These are phyloP conservation scores for Trichosporon faecale DNA, from an alignment of 1,284 basidiomycete species.

Conservation along the genomic window DNA sequence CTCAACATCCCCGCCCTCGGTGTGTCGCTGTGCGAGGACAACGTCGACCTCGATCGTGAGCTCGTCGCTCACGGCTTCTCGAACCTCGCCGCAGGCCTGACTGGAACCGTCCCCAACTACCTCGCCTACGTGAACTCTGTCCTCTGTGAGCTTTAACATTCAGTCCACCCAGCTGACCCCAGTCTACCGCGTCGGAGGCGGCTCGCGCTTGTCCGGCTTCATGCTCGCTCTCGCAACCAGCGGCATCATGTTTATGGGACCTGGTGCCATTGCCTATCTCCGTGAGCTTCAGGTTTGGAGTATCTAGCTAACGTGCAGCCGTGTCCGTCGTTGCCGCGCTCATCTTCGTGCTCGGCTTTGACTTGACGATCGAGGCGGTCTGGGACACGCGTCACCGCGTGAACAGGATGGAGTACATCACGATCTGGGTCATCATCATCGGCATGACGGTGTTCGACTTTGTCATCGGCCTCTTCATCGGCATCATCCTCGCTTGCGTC, in stretches of 20 bases:
- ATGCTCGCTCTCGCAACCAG: conserved; percentile 76
- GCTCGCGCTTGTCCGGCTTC: conserved; percentile 76
- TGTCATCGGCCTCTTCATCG: conserved; percentile 88
- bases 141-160: conserved; percentile 57
- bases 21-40: conserved; percentile 84
- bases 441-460: conserved; percentile 93
- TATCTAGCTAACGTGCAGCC: conserved; percentile 55
- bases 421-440: conserved; percentile 64
- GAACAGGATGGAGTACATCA: conserved; percentile 62
- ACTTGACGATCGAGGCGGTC: conserved; percentile 88
- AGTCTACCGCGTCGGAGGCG: conserved; percentile 92
- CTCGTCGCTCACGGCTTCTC: conserved; percentile 90
- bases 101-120: conserved; percentile 66
- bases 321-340: conserved; percentile 86
- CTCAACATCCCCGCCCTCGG: conserved; percentile 90
- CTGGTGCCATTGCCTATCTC: conserved; percentile 71
- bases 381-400: conserved; percentile 94
- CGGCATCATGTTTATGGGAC: conserved; percentile 71
- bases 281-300: conserved; percentile 59
- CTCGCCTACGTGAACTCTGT: conserved; percentile 77
- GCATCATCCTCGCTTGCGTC: conserved; percentile 85
- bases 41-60: conserved; percentile 90
- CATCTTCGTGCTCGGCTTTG: conserved; percentile 92
- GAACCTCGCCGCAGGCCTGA: conserved; percentile 74
- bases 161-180: background rate